Base-by-base conservation (phyloP, 352 stramenopile species). In the Phytopythium montanum region DNA sequence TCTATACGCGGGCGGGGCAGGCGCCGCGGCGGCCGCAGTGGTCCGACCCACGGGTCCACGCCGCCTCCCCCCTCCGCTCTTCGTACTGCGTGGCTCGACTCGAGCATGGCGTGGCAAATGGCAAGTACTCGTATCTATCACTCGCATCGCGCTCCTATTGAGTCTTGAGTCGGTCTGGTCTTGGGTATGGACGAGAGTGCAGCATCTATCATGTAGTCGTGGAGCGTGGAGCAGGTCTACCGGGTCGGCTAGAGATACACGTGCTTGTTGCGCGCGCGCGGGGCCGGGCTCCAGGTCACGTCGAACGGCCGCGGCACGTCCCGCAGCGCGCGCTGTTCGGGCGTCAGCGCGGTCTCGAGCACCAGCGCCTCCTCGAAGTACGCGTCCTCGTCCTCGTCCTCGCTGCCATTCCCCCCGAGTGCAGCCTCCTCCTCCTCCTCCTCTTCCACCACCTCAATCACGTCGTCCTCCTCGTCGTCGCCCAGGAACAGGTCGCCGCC, bases 261-360 rank as follows among this genome's bases (percentile, higher is more conserved):
- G 72, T 92, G 81, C 68, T 83, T 88, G 81, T 92, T 90, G 58
- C 69, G 81, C 39, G 77, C 45, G 49, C 75, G 73, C 19, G 79
- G 76, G 52, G 74, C 25, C 12, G 68, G 75, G 56, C 78, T 90
- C 75, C 75, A 92, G 31, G 81, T 90, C 61, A 90, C 83, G 60
- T 92, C 83, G 58, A 92, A 92, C 8, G 83, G 81, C 28, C 77
- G 68, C 38, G 69, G 70, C 54, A 85, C 34, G 31, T 89, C 61
- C 28, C 60, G 51, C 31, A 84, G 69, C 45, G 68, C 70, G 23
- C 56, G 55, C 45, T 79, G 61, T 21, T 83, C 66, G 3, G 75
- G 66, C 25, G 64, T 75, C 49, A 87, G 56, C 21, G 64, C 65
- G 13, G 81, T 55, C 28, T 86, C 74, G 7, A 56, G 55, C 52